Conservation (phyloP, 2,329 filamentous ascomycete species). For the Cyanodermella asteris region DNA sequence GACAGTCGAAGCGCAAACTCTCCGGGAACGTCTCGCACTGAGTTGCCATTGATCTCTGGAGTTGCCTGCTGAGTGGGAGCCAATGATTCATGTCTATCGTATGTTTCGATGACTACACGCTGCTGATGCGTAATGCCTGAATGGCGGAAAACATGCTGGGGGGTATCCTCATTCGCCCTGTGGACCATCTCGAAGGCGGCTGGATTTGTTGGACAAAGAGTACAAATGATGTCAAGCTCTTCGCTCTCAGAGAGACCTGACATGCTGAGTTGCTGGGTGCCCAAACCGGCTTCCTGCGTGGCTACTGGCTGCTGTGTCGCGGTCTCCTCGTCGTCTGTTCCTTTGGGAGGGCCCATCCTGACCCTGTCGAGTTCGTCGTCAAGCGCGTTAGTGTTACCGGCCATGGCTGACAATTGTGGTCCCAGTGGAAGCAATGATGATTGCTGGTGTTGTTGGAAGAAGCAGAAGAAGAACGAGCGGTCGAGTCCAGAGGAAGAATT, state of each 20-base stretch:
- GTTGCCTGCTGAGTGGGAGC: neutral
- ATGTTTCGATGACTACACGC: neutral
- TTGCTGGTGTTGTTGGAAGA: too few species aligned
- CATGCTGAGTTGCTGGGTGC: constrained; percentile 54
- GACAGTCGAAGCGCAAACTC: constrained; percentile 70
- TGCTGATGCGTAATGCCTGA: constrained; percentile 12
- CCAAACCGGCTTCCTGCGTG: constrained; percentile 64
- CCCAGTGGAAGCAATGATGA: too few species aligned
- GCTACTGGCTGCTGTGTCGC: constrained; percentile 38
- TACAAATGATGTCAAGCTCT: constrained; percentile 70
- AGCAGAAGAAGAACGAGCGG: too few species aligned
- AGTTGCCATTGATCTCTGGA: neutral
- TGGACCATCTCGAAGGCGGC: constrained; percentile 51
- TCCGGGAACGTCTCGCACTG: constrained; percentile 8
- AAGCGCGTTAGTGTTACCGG: too few species aligned
- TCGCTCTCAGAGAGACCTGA: constrained; percentile 68
- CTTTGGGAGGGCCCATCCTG: too few species aligned
- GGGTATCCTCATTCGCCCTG: constrained; percentile 27
- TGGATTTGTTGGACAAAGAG: constrained; percentile 59
- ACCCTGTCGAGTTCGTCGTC: too few species aligned
- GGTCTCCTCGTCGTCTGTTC: constrained; percentile 14
- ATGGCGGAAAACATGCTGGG: constrained; percentile 39
- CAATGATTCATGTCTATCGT: neutral
- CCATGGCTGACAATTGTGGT: too few species aligned
- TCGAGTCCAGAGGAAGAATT: too few species aligned